Conservation (phyloP, 306 rosid species). For the Glycine tomentella region DNA sequence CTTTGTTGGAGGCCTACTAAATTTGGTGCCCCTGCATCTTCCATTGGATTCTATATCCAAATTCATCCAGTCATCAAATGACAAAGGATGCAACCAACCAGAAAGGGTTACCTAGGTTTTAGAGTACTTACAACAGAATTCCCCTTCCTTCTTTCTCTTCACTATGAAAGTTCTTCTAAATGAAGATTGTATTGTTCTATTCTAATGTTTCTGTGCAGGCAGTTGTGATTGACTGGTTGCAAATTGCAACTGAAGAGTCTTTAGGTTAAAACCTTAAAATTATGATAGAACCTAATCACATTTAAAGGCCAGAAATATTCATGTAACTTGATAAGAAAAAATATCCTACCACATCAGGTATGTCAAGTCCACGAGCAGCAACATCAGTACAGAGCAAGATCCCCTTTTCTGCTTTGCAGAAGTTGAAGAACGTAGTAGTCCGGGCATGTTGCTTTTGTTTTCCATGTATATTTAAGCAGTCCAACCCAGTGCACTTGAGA, state of each 20-base stretch:
- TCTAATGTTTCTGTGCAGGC: neutral
- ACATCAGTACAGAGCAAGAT: conserved; percentile 97
- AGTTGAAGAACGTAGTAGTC: conserved; percentile 77
- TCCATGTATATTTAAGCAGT: conserved; percentile 89
- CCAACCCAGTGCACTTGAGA: conserved; percentile 72
- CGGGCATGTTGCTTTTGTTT: conserved; percentile 91
- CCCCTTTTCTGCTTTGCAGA: conserved; percentile 88
- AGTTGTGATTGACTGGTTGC: neutral
- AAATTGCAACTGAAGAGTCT: conserved; percentile 19
- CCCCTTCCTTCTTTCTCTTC: conserved; percentile 19
- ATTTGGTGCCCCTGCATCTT: too few species aligned
- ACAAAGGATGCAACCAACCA: too few species aligned
- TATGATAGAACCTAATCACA: neutral
- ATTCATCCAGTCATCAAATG: too few species aligned
- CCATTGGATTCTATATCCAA: too few species aligned
- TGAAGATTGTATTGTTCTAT: neutral
- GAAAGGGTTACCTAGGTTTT: neutral
- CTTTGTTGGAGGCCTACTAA: too few species aligned
- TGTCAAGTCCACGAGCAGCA: conserved; percentile 97
- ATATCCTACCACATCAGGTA: conserved; percentile 77
- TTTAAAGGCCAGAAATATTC: conserved; percentile 12
- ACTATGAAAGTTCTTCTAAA: neutral
- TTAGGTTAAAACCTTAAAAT: neutral
- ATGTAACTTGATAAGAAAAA: conserved; percentile 15
- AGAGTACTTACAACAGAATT: neutral